Evolutionary conservation across 176 grass and related monocot genomes (phyloP).

Genomic region (Thalia dealbata): DNA sequence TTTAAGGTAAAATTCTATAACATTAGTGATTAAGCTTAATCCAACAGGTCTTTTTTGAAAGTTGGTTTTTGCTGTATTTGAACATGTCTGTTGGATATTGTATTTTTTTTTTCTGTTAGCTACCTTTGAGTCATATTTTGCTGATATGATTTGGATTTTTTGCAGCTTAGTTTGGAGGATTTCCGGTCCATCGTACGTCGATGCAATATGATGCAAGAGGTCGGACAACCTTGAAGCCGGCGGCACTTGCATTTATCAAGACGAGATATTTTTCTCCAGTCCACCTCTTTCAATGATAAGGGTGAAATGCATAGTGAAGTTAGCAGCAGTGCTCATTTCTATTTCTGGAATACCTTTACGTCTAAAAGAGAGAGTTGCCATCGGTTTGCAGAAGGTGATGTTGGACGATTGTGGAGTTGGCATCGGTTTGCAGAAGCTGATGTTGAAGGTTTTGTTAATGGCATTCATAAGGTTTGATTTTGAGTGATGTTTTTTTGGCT

Average conservation of each 20-base stretch:
- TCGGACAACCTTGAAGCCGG: conserved; percentile 15
- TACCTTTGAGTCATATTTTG: background rate
- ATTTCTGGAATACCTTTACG: background rate
- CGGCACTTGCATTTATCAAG: background rate
- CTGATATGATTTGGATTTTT: conserved; percentile 7
- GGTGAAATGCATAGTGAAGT: background rate
- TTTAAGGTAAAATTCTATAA: background rate
- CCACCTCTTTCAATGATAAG: background rate
- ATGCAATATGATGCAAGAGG: conserved; percentile 79
- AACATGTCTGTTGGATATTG: background rate
- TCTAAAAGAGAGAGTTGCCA: no score
- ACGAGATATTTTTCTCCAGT: background rate
- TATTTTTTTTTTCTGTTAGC: background rate
- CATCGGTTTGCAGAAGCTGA: no score
- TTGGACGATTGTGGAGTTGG: no score
- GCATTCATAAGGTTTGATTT: no score
- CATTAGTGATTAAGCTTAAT: background rate
- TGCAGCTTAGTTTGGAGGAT: conserved; percentile 74
- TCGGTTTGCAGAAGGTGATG: no score
- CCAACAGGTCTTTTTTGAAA: background rate
- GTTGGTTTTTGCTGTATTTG: background rate
- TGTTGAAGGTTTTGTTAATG: no score
- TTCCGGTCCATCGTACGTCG: conserved; percentile 54
- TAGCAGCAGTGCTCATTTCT: background rate
- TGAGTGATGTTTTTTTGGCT: background rate